Base-by-base conservation (phyloP, 805 yeast genomes). In the Lipomyces kockii region DNA sequence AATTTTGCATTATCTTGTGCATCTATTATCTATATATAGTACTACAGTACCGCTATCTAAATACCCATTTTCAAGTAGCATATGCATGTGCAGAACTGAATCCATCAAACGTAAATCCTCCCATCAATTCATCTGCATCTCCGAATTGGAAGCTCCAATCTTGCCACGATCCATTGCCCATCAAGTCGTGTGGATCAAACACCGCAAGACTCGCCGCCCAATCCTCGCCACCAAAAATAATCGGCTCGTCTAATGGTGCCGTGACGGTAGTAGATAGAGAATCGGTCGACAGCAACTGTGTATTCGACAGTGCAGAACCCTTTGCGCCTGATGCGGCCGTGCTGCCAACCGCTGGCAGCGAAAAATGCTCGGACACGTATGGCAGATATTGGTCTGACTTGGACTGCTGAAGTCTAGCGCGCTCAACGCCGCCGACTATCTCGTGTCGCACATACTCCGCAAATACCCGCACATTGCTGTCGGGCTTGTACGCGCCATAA, bases 401-500 rank as follows among this genome's bases (percentile, higher is more conserved):
- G 6, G 9, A 17, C 25, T 58, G 29, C 20, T 17, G 25, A 29
- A 27, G 17, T 39, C n/a, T n/a, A 6, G 32, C 46, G 5, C 65
- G 49, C 52, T 56, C 61, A 25, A 37, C 37, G 22, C 65, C 61
- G 20, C 65, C 61, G 3, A 58, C 63, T 22, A 67, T 61, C 57
- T 67, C 70, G 43, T 67, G 68, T 8, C 68, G 55, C 7, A 55
- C 64, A 37, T 37, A 67, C 9, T 65, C 70, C 6, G 53, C 25
- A 25, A 67, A 27, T 17, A 67, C 70, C n/a, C 39, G 32, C 20
- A 67, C 53, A 6, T 37, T 53, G 11, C 37, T 20, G 12, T 57
- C 32, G 29, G 63, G 61, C 37, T 67, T 67, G 32, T 56, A 62
- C 37, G 68, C 71, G 20, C 63, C 61, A 52, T 67, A 67, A 32